Percentiles rank a stretch among this genome's conserved stretches.
Evolutionary conservation across 257 asterid genomes (phyloP).

Genomic region (Scutellaria baicalensis): DNA sequence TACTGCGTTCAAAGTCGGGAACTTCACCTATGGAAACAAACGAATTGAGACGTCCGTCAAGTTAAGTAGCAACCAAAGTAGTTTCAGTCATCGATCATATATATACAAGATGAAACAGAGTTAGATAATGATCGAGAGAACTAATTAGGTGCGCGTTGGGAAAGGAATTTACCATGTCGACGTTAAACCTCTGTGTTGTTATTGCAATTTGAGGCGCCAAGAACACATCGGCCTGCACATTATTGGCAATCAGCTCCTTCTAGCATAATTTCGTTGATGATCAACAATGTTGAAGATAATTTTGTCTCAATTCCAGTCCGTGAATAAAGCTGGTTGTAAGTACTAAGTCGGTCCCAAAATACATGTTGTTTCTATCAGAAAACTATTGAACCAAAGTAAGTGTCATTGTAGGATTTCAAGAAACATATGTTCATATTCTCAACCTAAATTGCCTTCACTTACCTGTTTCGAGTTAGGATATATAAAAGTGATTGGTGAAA

Average conservation of each 20-base stretch:
- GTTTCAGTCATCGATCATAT: not conserved
- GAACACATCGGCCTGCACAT: slow-evolving; percentile 77
- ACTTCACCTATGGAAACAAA: slow-evolving; percentile 38
- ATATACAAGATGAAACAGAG: not conserved
- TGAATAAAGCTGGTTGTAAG: no score
- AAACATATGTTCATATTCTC: no score
- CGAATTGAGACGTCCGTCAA: not conserved
- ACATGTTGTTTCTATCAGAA: no score
- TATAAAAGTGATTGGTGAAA: no score
- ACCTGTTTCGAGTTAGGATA: no score
- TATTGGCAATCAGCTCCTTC: not conserved
- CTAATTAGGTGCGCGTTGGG: not conserved
- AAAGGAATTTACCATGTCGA: slow-evolving; percentile 50
- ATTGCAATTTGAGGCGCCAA: slow-evolving; percentile 76
- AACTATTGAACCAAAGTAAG: no score
- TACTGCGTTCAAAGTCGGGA: slow-evolving; percentile 37
- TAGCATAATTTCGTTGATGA: not conserved
- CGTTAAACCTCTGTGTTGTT: slow-evolving; percentile 41
- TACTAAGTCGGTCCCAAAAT: no score
- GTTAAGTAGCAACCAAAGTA: not conserved
- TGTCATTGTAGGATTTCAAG: no score
- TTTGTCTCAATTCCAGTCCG: not conserved
- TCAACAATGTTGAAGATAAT: not conserved
- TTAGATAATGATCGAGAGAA: not conserved
- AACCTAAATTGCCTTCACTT: no score